Conservation (phyloP, 495 filamentous ascomycete genomes). For the Bacidia rubella region DNA sequence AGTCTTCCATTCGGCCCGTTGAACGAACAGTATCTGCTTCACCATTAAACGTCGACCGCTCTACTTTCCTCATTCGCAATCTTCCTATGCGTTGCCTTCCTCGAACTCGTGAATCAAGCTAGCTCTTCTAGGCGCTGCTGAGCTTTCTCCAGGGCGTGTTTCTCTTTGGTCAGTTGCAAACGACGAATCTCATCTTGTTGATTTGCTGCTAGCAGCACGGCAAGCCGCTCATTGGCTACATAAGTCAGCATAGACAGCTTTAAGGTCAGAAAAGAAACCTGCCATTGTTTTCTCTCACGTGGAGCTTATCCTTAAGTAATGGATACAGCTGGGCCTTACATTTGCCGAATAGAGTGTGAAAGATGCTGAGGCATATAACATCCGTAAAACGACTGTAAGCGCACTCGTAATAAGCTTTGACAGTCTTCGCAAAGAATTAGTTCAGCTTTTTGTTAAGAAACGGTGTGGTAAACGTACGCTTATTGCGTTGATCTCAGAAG, state of each 20-base stretch:
- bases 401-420: slow-evolving; percentile 40
- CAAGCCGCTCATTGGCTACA: slow-evolving; percentile 26
- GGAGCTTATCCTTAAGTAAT: slow-evolving; percentile 24
- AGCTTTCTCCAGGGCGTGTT: slow-evolving; percentile 32
- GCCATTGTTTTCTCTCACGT: slow-evolving; percentile 28
- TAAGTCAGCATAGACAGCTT: background rate
- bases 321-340: slow-evolving; percentile 27
- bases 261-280: slow-evolving; percentile 8
- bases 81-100: too few relatives aligned
- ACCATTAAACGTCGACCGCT: too few relatives aligned
- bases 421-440: slow-evolving; percentile 21
- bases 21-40: too few relatives aligned
- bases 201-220: slow-evolving; percentile 37
- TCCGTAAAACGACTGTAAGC: slow-evolving; percentile 38
- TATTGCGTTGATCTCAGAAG: slow-evolving; percentile 37
- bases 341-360: slow-evolving; percentile 32
- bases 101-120: background rate
- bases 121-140: slow-evolving; percentile 27
- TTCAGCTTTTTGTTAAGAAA: background rate
- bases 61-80: too few relatives aligned
- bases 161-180: slow-evolving; percentile 26
- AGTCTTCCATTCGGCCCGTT: too few relatives aligned
- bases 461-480: slow-evolving; percentile 25
- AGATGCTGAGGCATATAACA: slow-evolving; percentile 31
- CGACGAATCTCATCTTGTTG: slow-evolving; percentile 30